These are phyloP conservation scores for Penicillium flavigenum DNA, from an alignment of 495 filamentous ascomycete species.

Conservation along the genomic window DNA sequence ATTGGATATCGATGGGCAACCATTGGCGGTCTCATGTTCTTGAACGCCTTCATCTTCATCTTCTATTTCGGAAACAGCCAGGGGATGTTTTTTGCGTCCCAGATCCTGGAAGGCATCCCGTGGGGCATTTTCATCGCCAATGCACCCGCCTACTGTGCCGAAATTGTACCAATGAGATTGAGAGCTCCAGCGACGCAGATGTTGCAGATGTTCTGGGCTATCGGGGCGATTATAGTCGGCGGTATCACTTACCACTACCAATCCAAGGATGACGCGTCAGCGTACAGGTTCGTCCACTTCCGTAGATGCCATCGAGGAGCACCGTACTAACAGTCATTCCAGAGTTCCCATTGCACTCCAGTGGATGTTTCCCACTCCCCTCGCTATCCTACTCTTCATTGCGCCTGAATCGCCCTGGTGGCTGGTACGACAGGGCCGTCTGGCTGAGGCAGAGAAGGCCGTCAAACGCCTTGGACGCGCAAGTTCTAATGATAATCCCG, in stretches of 20 bases:
- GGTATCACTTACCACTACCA: slow-evolving; percentile 46
- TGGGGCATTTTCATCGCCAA: slow-evolving; percentile 52
- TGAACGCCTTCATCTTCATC: slow-evolving; percentile 49
- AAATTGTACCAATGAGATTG: slow-evolving; percentile 46
- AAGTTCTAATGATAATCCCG: slow-evolving; percentile 25
- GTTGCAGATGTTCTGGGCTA: slow-evolving; percentile 50
- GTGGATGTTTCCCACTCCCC: slow-evolving; percentile 47
- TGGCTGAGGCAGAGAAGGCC: slow-evolving; percentile 40
- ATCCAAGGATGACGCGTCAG: slow-evolving; percentile 29
- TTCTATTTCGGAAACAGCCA: slow-evolving; percentile 44
- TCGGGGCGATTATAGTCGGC: slow-evolving; percentile 47
- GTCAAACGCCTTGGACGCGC: slow-evolving; percentile 38
- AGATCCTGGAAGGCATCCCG: slow-evolving; percentile 49
- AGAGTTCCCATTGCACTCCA: slow-evolving; percentile 49
- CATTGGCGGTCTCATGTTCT: slow-evolving; percentile 39
- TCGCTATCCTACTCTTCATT: slow-evolving; percentile 41
- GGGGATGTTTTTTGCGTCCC: slow-evolving; percentile 42
- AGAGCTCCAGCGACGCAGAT: slow-evolving; percentile 47
- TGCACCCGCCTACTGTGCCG: slow-evolving; percentile 45
- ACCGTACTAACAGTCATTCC: slow-evolving; percentile 31
- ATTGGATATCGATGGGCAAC: slow-evolving; percentile 51
- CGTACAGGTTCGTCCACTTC: slow-evolving; percentile 46
- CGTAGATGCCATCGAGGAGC: slow-evolving; percentile 28
- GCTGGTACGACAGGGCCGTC: slow-evolving; percentile 43
- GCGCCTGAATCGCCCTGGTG: slow-evolving; percentile 53